Conservation (phyloP, 2,329 filamentous ascomycete species). For the Fusarium caatingaense region DNA sequence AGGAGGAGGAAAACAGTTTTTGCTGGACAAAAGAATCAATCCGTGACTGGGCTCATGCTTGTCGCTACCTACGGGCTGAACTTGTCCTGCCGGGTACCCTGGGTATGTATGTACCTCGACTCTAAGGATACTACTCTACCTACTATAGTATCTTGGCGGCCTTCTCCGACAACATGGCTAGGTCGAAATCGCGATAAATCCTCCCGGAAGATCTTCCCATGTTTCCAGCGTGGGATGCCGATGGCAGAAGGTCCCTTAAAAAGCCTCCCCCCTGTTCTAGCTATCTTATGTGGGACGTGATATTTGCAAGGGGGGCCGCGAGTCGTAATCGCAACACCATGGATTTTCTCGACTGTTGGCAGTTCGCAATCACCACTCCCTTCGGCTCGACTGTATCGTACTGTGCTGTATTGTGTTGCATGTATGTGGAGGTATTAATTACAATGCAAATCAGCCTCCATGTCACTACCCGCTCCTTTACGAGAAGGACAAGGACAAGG, state of each 20-base stretch:
- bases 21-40: slow-evolving; percentile 4
- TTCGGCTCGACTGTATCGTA: slow-evolving; percentile 18
- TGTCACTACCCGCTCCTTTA: slow-evolving; percentile 38
- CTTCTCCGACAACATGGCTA: slow-evolving; percentile 15
- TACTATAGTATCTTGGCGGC: slow-evolving; percentile 10
- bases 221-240: slow-evolving; percentile 17
- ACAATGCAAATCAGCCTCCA: slow-evolving; percentile 7
- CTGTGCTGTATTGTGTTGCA: neutral
- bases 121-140: neutral
- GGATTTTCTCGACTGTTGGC: slow-evolving; percentile 21
- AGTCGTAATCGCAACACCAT: slow-evolving; percentile 37
- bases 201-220: slow-evolving; percentile 39
- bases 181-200: slow-evolving; percentile 28
- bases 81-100: neutral
- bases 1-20: slow-evolving; percentile 12
- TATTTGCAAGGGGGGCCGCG: slow-evolving; percentile 16
- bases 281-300: neutral
- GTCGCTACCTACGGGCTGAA: neutral
- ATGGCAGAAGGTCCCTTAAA: slow-evolving; percentile 18
- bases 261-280: neutral
- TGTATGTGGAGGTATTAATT: neutral
- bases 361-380: slow-evolving; percentile 38
- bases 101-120: neutral
- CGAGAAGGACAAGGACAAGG: slow-evolving; percentile 2
- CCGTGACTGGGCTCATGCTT: neutral